A percentile compares a stretch with the other conserved stretches of the same genome.
These are phyloP conservation scores for Boletus sp. DNA, from an alignment of 768 basidiomycete genomes.

Conservation along the genomic window DNA sequence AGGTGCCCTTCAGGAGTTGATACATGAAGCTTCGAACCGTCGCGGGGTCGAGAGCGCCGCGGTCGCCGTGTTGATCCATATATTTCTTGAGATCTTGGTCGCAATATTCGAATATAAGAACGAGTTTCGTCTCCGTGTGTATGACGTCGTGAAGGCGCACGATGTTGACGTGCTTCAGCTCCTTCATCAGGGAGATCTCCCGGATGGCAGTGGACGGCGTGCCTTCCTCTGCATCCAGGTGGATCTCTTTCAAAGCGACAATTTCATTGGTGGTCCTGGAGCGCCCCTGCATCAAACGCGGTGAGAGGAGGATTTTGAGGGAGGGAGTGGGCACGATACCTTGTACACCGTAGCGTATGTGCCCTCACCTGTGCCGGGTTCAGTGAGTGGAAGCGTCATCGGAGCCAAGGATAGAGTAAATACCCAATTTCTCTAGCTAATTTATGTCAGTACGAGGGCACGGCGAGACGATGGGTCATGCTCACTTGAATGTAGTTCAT, in stretches of 20 bases:
- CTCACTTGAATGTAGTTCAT: constrained; percentile 64
- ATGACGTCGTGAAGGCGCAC: constrained; percentile 98
- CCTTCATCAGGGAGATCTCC: constrained; percentile 99
- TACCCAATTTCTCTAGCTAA: constrained; percentile 87
- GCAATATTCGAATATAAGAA: constrained; percentile 97
- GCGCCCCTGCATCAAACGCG: constrained; percentile 61
- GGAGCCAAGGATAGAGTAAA: background rate
- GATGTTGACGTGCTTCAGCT: constrained; percentile 98
- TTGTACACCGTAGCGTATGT: constrained; percentile 98
- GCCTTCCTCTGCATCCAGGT: constrained; percentile 98
- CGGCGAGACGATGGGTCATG: background rate
- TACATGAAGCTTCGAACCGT: constrained; percentile 97
- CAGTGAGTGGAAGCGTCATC: constrained; percentile 6
- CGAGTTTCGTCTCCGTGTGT: constrained; percentile 96
- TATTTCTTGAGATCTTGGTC: constrained; percentile 99
- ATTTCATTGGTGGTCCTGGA: constrained; percentile 98
- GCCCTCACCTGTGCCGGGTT: constrained; percentile 62
- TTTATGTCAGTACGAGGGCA: constrained; percentile 7
- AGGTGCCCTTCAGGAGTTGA: constrained; percentile 94
- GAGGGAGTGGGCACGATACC: constrained; percentile 41
- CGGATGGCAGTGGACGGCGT: constrained; percentile 98
- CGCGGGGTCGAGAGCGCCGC: constrained; percentile 86
- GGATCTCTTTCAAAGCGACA: constrained; percentile 97
- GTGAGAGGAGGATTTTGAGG: background rate
- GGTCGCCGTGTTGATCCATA: constrained; percentile 97